Percentiles rank a stretch among this genome's conserved stretches.
phyloP scores from a whole-genome alignment of 805 yeast species.

The Zygosaccharomyces gambellarensis region DNA sequence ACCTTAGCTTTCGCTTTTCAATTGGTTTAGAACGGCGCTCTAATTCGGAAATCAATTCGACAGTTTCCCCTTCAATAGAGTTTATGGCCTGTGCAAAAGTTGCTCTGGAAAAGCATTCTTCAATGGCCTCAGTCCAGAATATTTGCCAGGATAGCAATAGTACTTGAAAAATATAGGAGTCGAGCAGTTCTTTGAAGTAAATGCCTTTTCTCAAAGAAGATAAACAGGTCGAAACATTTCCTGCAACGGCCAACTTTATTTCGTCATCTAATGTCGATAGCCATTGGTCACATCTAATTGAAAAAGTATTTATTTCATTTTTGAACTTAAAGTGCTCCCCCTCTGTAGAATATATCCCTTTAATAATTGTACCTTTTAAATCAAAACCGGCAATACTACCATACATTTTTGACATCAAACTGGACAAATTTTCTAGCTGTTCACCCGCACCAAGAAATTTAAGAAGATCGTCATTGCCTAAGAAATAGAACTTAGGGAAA shows the following conservation, averaged over 20 bases:
- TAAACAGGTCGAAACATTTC: slow-evolving; percentile 33
- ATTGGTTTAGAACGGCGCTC: neutral
- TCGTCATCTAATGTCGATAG: slow-evolving; percentile 52
- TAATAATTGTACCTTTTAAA: slow-evolving; percentile 36
- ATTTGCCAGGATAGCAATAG: slow-evolving; percentile 52
- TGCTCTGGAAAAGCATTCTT: slow-evolving; percentile 24
- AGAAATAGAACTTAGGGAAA: slow-evolving; percentile 78
- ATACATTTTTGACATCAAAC: slow-evolving; percentile 67
- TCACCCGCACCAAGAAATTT: slow-evolving; percentile 69
- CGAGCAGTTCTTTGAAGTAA: slow-evolving; percentile 29
- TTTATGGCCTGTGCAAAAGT: neutral
- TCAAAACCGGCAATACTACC: slow-evolving; percentile 50
- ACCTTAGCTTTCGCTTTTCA: slow-evolving; percentile 46
- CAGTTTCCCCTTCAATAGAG: slow-evolving; percentile 1
- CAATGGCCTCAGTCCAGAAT: slow-evolving; percentile 46
- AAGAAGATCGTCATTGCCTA: slow-evolving; percentile 86
- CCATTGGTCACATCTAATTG: slow-evolving; percentile 47
- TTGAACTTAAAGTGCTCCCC: slow-evolving; percentile 51
- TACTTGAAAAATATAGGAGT: slow-evolving; percentile 51
- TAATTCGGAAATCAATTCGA: neutral
- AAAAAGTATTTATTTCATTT: slow-evolving; percentile 39
- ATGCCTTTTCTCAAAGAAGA: slow-evolving; percentile 12
- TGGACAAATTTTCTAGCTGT: slow-evolving; percentile 44
- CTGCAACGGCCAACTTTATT: slow-evolving; percentile 46
- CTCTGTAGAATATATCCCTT: slow-evolving; percentile 55